A percentile compares a stretch with the other conserved stretches of the same genome.
These are phyloP conservation scores for Cryphonectria japonica DNA, from an alignment of 2,329 filamentous ascomycete species.

Conservation along the genomic window DNA sequence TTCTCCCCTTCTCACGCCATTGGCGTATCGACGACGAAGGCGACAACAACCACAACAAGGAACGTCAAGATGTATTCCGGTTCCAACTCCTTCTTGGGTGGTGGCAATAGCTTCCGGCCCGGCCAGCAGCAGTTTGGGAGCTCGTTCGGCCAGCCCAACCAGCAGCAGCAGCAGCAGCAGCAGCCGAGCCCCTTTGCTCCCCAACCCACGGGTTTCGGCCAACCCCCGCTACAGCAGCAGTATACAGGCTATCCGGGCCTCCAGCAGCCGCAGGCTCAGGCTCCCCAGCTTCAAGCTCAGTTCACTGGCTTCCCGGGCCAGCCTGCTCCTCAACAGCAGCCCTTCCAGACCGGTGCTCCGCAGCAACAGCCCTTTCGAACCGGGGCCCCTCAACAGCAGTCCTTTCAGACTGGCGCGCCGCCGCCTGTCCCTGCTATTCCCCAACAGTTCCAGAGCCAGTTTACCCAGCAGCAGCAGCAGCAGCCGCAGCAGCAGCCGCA, in stretches of 20 bases:
- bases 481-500: conserved; percentile 50
- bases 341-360: conserved; percentile 36
- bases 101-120: conserved; percentile 74
- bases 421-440: conserved; percentile 61
- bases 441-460: conserved; percentile 63
- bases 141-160: conserved; percentile 44
- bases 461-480: conserved; percentile 51
- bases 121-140: conserved; percentile 61
- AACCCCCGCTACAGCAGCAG: conserved; percentile 58
- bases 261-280: conserved; percentile 60
- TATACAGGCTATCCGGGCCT: conserved; percentile 63
- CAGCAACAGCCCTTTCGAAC: conserved; percentile 66
- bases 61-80: conserved; percentile 77
- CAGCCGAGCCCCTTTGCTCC: conserved; percentile 60
- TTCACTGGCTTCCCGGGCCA: conserved; percentile 66
- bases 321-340: conserved; percentile 56
- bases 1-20: not conserved
- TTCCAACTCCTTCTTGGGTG: conserved; percentile 83
- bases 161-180: conserved; percentile 46
- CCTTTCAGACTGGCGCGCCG: conserved; percentile 63
- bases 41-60: not conserved
- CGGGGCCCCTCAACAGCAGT: conserved; percentile 59
- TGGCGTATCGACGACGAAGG: conserved; percentile 15
- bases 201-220: conserved; percentile 64
- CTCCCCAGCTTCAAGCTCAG: conserved; percentile 66